These are phyloP conservation scores for Lecanoromycetidae sp. DNA, from an alignment of 2,329 filamentous ascomycete genomes.

Conservation along the genomic window DNA sequence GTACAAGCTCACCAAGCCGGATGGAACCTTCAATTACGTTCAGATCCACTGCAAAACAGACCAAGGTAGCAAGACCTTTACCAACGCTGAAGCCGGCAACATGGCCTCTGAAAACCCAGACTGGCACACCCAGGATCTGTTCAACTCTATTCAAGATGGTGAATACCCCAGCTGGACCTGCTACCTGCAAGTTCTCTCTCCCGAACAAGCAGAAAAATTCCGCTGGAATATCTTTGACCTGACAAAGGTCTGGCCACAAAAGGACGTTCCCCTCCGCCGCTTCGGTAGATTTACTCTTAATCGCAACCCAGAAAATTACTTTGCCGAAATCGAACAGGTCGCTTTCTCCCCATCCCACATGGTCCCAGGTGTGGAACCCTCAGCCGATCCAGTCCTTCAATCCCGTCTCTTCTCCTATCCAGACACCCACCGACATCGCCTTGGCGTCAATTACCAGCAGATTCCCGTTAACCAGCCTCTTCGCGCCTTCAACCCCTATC, in stretches of 20 bases:
- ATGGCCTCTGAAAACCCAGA: slow-evolving; percentile 49
- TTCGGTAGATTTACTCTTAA: slow-evolving; percentile 54
- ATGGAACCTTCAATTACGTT: slow-evolving; percentile 54
- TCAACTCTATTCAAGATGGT: slow-evolving; percentile 48
- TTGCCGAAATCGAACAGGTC: slow-evolving; percentile 55
- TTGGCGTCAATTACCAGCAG: slow-evolving; percentile 32
- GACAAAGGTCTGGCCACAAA: slow-evolving; percentile 58
- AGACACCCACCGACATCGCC: slow-evolving; percentile 36
- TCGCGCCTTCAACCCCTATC: slow-evolving; percentile 41
- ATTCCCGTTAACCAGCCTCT: slow-evolving; percentile 27
- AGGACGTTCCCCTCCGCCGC: slow-evolving; percentile 47
- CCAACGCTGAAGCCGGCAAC: slow-evolving; percentile 43
- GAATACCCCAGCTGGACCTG: slow-evolving; percentile 52
- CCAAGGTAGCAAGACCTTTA: slow-evolving; percentile 50
- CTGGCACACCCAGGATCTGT: slow-evolving; percentile 51
- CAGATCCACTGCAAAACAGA: slow-evolving; percentile 54
- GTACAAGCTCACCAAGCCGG: slow-evolving; percentile 53
- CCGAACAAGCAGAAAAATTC: slow-evolving; percentile 49
- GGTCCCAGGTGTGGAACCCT: slow-evolving; percentile 51
- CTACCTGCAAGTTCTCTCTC: slow-evolving; percentile 51
- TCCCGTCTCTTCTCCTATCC: slow-evolving; percentile 50
- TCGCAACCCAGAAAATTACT: slow-evolving; percentile 55
- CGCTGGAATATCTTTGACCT: slow-evolving; percentile 55
- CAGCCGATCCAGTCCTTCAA: slow-evolving; percentile 52
- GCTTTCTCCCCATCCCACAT: slow-evolving; percentile 54